phyloP scores from a whole-genome alignment of 2,329 filamentous ascomycete genomes.

The Trichoderma atroviride region DNA sequence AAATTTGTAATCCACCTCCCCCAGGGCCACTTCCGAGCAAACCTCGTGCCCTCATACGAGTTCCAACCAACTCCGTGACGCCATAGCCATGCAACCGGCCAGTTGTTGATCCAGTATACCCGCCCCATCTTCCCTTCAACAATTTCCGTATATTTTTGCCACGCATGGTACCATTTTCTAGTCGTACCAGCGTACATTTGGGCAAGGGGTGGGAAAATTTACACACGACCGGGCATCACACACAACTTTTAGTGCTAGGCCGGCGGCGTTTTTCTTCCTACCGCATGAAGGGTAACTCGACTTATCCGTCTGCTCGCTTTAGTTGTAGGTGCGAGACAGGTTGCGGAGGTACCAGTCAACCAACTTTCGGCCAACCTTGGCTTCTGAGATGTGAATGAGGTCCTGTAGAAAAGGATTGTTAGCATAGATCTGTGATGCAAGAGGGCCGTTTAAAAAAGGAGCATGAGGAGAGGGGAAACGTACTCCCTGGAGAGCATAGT shows the following conservation, averaged over 20 bases:
- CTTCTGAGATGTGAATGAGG: conserved; percentile 97
- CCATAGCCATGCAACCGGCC: conserved; percentile 45
- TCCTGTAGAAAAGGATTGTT: conserved; percentile 58
- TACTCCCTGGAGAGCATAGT: conserved; percentile 95
- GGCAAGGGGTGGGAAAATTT: not conserved
- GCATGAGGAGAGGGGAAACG: conserved; percentile 44
- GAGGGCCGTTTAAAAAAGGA: not conserved
- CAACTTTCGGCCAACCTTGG: conserved; percentile 94
- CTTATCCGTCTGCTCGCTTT: conserved; percentile 31
- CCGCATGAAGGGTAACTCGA: conserved; percentile 31
- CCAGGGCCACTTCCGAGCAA: conserved; percentile 23
- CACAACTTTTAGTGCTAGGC: not conserved
- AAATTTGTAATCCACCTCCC: conserved; percentile 13
- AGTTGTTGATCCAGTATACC: conserved; percentile 39
- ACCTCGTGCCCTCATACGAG: conserved; percentile 27
- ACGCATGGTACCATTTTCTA: conserved; percentile 5
- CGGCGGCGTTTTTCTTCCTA: not conserved
- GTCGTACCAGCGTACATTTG: conserved; percentile 7
- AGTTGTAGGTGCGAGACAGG: conserved; percentile 87
- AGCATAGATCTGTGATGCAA: conserved; percentile 33
- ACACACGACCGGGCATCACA: not conserved
- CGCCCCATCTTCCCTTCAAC: conserved; percentile 31
- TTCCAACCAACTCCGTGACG: conserved; percentile 47
- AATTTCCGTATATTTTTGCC: conserved; percentile 26
- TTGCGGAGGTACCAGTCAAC: conserved; percentile 99